Percentiles rank a stretch among this genome's conserved stretches.
Conservation (phyloP, 306 rosid species). For the Cicer pinnatifidum region DNA sequence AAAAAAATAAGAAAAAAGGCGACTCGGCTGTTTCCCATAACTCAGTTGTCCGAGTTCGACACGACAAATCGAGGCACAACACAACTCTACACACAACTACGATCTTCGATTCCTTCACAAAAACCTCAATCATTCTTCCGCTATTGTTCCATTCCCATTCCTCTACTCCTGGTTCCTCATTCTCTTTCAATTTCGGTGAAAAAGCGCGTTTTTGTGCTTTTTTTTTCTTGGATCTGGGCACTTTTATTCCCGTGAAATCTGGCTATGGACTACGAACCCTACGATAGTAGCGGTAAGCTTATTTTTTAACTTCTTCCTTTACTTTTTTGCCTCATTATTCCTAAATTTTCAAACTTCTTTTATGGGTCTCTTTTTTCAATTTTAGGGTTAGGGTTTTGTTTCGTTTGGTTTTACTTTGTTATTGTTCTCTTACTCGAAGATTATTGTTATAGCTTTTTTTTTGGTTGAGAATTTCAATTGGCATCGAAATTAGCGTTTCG, state of each 20-base stretch:
- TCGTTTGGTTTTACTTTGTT: neutral
- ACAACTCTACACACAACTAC: slow-evolving; percentile 30
- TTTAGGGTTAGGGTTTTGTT: slow-evolving; percentile 46
- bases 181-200: slow-evolving; percentile 25
- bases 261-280: slow-evolving; percentile 96
- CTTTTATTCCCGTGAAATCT: slow-evolving; percentile 49
- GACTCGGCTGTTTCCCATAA: slow-evolving; percentile 32
- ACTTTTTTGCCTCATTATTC: slow-evolving; percentile 9
- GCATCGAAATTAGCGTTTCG: slow-evolving; percentile 21
- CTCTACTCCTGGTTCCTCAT: slow-evolving; percentile 1
- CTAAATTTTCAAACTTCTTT: slow-evolving; percentile 31
- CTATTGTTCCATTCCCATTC: neutral
- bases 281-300: slow-evolving; percentile 90
- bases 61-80: slow-evolving; percentile 10
- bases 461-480: slow-evolving; percentile 31
- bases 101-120: slow-evolving; percentile 19
- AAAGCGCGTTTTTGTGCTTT: neutral
- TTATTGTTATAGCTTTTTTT: slow-evolving; percentile 10
- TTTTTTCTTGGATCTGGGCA: slow-evolving; percentile 10
- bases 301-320: slow-evolving; percentile 28
- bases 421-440: neutral
- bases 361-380: slow-evolving; percentile 9
- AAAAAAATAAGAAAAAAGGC: neutral
- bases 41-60: slow-evolving; percentile 43
- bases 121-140: slow-evolving; percentile 4